Percentiles rank a stretch among this genome's conserved stretches.
Evolutionary conservation across 768 basidiomycete species (phyloP).

Genomic region (Butyriboletus loyo): DNA sequence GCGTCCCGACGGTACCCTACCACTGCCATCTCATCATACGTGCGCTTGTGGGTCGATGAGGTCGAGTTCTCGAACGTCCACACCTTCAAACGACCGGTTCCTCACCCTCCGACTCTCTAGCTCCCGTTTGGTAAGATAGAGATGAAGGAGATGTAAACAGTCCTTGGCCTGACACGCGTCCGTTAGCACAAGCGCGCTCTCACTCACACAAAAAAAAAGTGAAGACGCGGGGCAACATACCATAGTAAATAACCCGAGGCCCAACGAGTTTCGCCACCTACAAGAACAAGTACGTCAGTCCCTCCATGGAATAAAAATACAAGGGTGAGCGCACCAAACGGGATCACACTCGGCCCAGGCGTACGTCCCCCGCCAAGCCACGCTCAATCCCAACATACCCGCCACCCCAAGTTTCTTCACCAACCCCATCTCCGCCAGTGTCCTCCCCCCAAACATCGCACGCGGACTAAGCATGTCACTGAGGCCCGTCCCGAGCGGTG

Average conservation of each 20-base stretch:
- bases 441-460: slow-evolving; percentile 17
- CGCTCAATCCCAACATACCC: slow-evolving; percentile 39
- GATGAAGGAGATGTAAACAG: slow-evolving; percentile 60
- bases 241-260: slow-evolving; percentile 64
- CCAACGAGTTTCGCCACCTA: slow-evolving; percentile 67
- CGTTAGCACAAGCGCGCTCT: not conserved
- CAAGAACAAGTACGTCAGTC: not conserved
- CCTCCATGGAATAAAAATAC: not conserved
- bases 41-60: slow-evolving; percentile 42
- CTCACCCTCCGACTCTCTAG: slow-evolving; percentile 66
- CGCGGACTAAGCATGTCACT: slow-evolving; percentile 6
- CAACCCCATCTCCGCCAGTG: slow-evolving; percentile 13
- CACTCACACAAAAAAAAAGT: no score
- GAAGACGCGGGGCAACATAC: slow-evolving; percentile 18
- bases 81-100: slow-evolving; percentile 67
- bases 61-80: slow-evolving; percentile 66
- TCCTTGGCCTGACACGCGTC: slow-evolving; percentile 55
- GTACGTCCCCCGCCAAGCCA: slow-evolving; percentile 54
- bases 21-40: not conserved
- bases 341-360: slow-evolving; percentile 70
- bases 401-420: slow-evolving; percentile 26
- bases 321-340: slow-evolving; percentile 50
- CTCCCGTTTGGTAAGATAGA: slow-evolving; percentile 70
- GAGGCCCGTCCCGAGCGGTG: slow-evolving; percentile 1
- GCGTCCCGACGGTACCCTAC: not conserved